A percentile compares a stretch with the other conserved stretches of the same genome.
Evolutionary conservation across 495 filamentous ascomycete genomes (phyloP).

Genomic region (Neurospora sp.): DNA sequence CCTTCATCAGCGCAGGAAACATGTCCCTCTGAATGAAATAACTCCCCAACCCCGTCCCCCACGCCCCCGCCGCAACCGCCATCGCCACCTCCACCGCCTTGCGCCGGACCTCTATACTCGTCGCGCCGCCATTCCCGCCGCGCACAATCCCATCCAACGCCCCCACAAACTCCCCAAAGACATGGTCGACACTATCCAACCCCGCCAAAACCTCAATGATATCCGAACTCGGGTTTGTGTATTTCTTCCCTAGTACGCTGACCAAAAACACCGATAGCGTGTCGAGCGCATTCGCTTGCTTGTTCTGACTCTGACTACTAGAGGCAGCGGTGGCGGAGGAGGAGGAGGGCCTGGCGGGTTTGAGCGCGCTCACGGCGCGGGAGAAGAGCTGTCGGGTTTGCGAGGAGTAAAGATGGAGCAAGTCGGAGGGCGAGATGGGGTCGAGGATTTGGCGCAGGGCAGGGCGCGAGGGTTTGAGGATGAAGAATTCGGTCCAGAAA

Average conservation of each 20-base stretch:
- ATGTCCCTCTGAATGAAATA: conserved; percentile 94
- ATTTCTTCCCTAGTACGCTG: conserved; percentile 72
- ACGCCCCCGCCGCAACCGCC: conserved; percentile 80
- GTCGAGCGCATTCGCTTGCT: not conserved
- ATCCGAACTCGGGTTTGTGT: conserved; percentile 92
- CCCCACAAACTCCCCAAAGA: conserved; percentile 82
- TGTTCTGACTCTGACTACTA: not conserved
- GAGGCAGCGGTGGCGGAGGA: not conserved
- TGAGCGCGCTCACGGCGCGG: conserved; percentile 59
- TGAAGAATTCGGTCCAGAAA: conserved; percentile 95
- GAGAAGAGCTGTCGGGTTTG: conserved; percentile 73
- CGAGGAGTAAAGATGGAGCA: conserved; percentile 54
- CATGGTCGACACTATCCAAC: conserved; percentile 71
- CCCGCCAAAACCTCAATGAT: conserved; percentile 85
- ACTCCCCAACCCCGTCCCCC: conserved; percentile 83
- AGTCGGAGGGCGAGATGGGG: conserved; percentile 57
- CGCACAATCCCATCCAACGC: conserved; percentile 72
- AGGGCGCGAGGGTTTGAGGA: conserved; percentile 64
- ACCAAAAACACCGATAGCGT: conserved; percentile 50
- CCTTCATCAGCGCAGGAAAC: conserved; percentile 92
- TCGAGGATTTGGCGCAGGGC: conserved; percentile 58
- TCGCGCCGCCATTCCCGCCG: conserved; percentile 24
- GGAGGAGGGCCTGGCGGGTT: conserved; percentile 8
- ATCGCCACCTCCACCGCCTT: conserved; percentile 76
- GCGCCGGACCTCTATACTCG: conserved; percentile 48